Conservation (phyloP, 2,329 filamentous ascomycete genomes). For the Epichloe brachyelytri region DNA sequence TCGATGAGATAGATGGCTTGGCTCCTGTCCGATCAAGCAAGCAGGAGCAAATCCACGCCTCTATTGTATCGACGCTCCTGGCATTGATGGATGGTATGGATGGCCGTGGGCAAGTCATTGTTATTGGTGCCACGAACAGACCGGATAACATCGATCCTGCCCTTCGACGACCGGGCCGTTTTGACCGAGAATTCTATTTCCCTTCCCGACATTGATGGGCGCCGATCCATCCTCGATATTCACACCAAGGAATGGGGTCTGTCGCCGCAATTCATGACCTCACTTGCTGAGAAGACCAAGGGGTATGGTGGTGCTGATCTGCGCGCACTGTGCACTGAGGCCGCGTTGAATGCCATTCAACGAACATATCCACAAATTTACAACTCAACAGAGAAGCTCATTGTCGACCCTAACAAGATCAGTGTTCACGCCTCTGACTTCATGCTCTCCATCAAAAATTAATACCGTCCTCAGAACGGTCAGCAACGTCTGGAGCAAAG, state of each 20-base stretch:
- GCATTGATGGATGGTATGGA: slow-evolving; percentile 98
- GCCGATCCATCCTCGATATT: slow-evolving; percentile 83
- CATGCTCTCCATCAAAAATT: slow-evolving; percentile 96
- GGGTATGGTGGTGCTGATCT: slow-evolving; percentile 95
- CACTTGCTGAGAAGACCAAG: slow-evolving; percentile 79
- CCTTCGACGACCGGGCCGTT: slow-evolving; percentile 83
- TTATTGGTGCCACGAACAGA: slow-evolving; percentile 96
- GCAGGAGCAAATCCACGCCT: slow-evolving; percentile 96
- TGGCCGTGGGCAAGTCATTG: slow-evolving; percentile 92
- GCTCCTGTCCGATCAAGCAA: slow-evolving; percentile 95
- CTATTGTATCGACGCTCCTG: slow-evolving; percentile 88
- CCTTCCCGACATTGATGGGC: slow-evolving; percentile 74
- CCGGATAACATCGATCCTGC: slow-evolving; percentile 95
- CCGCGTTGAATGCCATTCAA: slow-evolving; percentile 89
- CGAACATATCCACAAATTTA: slow-evolving; percentile 96
- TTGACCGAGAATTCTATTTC: slow-evolving; percentile 97
- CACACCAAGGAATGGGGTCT: slow-evolving; percentile 92
- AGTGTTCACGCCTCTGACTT: slow-evolving; percentile 87
- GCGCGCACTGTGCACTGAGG: slow-evolving; percentile 87
- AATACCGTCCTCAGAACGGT: slow-evolving; percentile 85
- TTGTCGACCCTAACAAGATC: slow-evolving; percentile 77
- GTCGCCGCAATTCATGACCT: slow-evolving; percentile 63
- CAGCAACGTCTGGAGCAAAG: slow-evolving; percentile 70
- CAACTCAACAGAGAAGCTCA: slow-evolving; percentile 72
- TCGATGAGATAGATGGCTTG: slow-evolving; percentile 95